Conservation (phyloP, 1,284 basidiomycete species). For the Rhizopogon hawkerae region DNA sequence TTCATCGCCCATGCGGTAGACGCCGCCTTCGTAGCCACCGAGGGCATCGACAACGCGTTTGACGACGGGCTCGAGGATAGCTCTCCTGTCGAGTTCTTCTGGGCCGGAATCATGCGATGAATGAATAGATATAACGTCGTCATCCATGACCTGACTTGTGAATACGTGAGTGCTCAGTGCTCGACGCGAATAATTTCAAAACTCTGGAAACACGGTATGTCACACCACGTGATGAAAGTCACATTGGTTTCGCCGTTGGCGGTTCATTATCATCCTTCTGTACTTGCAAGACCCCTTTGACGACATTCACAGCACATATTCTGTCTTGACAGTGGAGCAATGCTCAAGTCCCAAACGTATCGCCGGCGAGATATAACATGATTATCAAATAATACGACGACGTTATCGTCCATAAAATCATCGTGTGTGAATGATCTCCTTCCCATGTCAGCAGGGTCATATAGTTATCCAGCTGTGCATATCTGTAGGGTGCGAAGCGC, state of each 20-base stretch:
- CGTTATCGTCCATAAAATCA: too few species aligned
- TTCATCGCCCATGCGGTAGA: constrained; percentile 79
- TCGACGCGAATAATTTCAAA: not conserved
- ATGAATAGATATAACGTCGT: constrained; percentile 31
- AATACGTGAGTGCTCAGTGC: not conserved
- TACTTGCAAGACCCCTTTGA: too few species aligned
- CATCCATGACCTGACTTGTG: constrained; percentile 17
- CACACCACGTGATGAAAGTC: constrained; percentile 22
- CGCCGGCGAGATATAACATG: not conserved
- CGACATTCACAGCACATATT: too few species aligned
- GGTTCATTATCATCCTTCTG: too few species aligned
- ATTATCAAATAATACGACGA: not conserved
- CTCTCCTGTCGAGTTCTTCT: constrained; percentile 28
- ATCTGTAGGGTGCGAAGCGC: not conserved
- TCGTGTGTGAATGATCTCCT: too few species aligned
- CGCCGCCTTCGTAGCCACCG: constrained; percentile 59
- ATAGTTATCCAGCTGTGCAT: not conserved
- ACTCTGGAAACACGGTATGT: constrained; percentile 14
- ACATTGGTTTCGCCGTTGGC: not conserved
- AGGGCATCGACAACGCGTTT: constrained; percentile 67
- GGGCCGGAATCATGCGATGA: constrained; percentile 28
- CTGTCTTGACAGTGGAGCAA: too few species aligned
- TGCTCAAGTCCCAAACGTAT: not conserved
- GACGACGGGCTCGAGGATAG: constrained; percentile 57
- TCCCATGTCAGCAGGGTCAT: not conserved